These are phyloP conservation scores for Neocucurbitaria cava DNA, from an alignment of 2,329 filamentous ascomycete species.

Conservation along the genomic window DNA sequence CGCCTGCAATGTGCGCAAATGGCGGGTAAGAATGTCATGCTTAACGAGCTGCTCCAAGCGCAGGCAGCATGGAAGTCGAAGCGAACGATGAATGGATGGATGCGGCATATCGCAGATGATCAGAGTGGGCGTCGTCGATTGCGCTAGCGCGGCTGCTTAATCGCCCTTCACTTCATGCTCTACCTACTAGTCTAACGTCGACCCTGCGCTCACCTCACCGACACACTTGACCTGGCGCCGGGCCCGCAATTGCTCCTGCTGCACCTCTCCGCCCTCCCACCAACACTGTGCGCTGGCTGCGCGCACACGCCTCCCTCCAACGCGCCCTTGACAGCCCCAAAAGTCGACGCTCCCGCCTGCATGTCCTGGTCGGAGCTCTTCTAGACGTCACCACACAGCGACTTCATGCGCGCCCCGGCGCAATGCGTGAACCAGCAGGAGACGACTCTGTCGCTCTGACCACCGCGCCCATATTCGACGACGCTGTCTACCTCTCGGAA, in stretches of 20 bases:
- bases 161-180: neutral
- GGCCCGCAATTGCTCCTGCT: conserved; percentile 8
- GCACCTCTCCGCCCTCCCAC: conserved; percentile 4
- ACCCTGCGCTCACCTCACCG: conserved; percentile 4
- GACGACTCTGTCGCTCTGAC: conserved; percentile 30
- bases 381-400: conserved; percentile 33
- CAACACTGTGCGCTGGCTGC: conserved; percentile 10
- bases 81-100: neutral
- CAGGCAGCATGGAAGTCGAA: neutral
- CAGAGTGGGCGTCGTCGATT: neutral
- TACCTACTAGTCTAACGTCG: neutral
- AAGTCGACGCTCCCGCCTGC: conserved; percentile 21
- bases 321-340: conserved; percentile 3
- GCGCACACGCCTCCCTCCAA: neutral
- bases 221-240: conserved; percentile 9
- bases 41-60: neutral
- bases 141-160: conserved; percentile 8
- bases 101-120: conserved; percentile 1
- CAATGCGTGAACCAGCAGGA: conserved; percentile 38
- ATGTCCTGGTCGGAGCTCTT: conserved; percentile 19
- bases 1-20: conserved; percentile 2
- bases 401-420: conserved; percentile 42
- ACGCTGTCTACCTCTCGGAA: conserved; percentile 40
- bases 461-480: conserved; percentile 45
- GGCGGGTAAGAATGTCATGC: conserved; percentile 4